Evolutionary conservation across 768 basidiomycete species (phyloP), one percentile per base, ranked within the genome.

Genomic region (Symmetrospora coprosmae): DNA sequence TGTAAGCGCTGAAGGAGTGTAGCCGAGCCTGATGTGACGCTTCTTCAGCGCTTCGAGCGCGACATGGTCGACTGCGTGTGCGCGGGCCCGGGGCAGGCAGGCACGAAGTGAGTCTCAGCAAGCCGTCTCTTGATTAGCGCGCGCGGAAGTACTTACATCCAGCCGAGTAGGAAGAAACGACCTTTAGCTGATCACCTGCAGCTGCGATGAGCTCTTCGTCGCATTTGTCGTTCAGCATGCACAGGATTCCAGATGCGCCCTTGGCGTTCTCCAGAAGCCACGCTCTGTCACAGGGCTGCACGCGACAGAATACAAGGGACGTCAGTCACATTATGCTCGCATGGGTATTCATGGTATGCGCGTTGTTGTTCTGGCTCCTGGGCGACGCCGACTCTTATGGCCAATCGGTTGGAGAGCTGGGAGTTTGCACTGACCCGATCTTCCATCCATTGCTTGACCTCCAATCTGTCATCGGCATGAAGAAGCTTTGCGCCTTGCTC

Each of bases 161-260:
- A 19, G 90, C 87, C 17, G 87, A 88, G 82, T 92, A 86, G 0
- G 91, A 94, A 0, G 90, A 92, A 2, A 94, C 79, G n/a, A 86
- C 82, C 41, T 79, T 80, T 8, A 99, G 76, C 48, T 71, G 75
- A 0, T 83, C 75, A 2, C 89, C 88, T 64, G 87, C 87, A 84
- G 78, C 77, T 37, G 83, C 80, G 37, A 89, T 66, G 11, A 91
- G 70, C 68, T 88, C 87, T 16, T 76, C 73, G 66, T 92, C 78
- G 19, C 89, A 77, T 73, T 82, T 83, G 51, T 91, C 88, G 0
- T 80, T 75, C 1, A 87, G 67, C 76, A 84, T 81, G 23, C 85
- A 76, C 14, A 79, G 63, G 13, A 75, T 47, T 0, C 83, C 90
- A 8, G 72, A 67, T 2, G 83, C 81, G 3, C 83, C 86, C 16